Percentiles rank a stretch among this genome's conserved stretches.
These are phyloP conservation scores for Rhodotorula sp. DNA, from an alignment of 1,284 basidiomycete genomes.

Conservation along the genomic window DNA sequence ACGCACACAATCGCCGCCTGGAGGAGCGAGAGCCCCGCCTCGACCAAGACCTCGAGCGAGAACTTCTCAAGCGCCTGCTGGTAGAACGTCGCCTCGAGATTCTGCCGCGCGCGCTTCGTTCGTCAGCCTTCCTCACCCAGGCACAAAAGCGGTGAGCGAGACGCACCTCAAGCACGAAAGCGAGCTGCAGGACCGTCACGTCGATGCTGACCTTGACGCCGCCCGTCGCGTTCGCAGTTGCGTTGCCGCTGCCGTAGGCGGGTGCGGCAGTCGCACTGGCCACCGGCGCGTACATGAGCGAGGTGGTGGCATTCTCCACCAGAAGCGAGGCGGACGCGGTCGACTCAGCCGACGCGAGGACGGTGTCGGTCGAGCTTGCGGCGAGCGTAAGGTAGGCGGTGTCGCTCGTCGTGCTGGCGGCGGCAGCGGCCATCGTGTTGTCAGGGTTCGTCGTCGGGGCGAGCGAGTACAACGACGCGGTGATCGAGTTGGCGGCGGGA, in stretches of 20 bases:
- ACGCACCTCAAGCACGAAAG: slow-evolving; percentile 30
- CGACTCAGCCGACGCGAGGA: neutral
- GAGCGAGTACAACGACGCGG: neutral
- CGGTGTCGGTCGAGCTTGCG: neutral
- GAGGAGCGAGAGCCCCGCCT: slow-evolving; percentile 64
- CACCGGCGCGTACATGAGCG: neutral
- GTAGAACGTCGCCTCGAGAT: slow-evolving; percentile 7
- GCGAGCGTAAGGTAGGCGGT: neutral
- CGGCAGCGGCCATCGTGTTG: neutral
- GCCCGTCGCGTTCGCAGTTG: neutral
- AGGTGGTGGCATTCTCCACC: neutral
- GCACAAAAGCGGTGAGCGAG: neutral
- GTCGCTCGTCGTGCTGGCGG: neutral
- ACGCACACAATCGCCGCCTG: slow-evolving; percentile 52
- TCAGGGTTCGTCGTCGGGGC: neutral
- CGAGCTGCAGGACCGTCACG: slow-evolving; percentile 27
- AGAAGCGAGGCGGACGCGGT: neutral
- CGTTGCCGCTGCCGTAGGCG: neutral
- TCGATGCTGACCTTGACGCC: neutral
- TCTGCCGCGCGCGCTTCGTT: neutral
- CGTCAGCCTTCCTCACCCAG: neutral
- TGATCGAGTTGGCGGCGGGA: neutral
- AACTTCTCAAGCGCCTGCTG: slow-evolving; percentile 73
- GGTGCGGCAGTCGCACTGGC: neutral
- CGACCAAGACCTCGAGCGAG: slow-evolving; percentile 64